Percentiles rank a stretch among this genome's conserved stretches.
These are phyloP conservation scores for Taphrina pruni DNA, from an alignment of 1,139 yeast species.

Conservation along the genomic window DNA sequence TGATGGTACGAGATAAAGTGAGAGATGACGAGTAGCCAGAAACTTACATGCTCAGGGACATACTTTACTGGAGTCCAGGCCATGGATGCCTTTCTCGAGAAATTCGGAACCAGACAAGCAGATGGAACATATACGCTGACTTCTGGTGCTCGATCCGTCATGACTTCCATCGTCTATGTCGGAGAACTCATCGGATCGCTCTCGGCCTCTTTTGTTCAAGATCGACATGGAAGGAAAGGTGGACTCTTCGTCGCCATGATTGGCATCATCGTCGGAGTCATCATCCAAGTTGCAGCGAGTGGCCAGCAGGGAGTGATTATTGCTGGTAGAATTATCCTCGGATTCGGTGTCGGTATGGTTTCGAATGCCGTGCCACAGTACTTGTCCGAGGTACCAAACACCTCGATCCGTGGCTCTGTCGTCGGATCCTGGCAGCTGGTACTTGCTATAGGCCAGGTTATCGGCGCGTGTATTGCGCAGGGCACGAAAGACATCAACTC, in stretches of 20 bases:
- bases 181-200: conserved; percentile 52
- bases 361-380: conserved; percentile 70
- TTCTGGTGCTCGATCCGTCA: conserved; percentile 64
- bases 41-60: conserved; percentile 47
- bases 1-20: conserved; percentile 51
- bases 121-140: conserved; percentile 53
- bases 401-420: conserved; percentile 62
- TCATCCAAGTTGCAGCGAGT: conserved; percentile 56
- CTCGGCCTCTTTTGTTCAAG: conserved; percentile 63
- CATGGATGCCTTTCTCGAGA: conserved; percentile 54
- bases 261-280: conserved; percentile 52
- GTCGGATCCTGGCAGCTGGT: conserved; percentile 43
- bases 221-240: conserved; percentile 50
- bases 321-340: conserved; percentile 60
- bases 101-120: conserved; percentile 56
- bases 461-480: conserved; percentile 70
- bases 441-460: conserved; percentile 70
- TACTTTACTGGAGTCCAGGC: conserved; percentile 64
- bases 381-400: conserved; percentile 73
- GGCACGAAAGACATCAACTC: conserved; percentile 62
- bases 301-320: conserved; percentile 54
- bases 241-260: conserved; percentile 37
- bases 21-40: too few species aligned
- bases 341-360: conserved; percentile 70
- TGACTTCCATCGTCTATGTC: conserved; percentile 63